Percentiles rank a stretch among this genome's conserved stretches.
Conservation (phyloP, 345 rosid genomes). For the Hibiscus tridactylites region DNA sequence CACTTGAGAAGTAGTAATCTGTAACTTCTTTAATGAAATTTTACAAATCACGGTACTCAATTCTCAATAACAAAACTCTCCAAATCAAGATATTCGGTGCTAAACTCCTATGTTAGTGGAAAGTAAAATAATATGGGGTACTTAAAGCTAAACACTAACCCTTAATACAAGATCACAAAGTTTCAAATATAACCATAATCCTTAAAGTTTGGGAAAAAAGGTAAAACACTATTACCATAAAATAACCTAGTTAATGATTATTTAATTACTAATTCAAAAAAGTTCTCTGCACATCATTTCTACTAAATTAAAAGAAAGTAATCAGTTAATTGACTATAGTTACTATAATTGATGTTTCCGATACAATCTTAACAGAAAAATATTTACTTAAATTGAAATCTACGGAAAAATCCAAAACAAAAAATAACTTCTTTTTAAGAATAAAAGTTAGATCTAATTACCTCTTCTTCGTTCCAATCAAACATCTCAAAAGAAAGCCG, state of each 20-base stretch:
- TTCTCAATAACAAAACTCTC: not conserved
- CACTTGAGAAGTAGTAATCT: not conserved
- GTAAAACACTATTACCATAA: not conserved
- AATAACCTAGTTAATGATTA: too few relatives aligned
- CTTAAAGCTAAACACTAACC: not conserved
- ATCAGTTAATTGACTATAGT: not conserved
- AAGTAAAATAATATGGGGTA: not conserved
- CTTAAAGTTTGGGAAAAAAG: not conserved
- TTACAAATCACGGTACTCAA: not conserved
- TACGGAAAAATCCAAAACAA: not conserved
- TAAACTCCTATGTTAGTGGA: not conserved
- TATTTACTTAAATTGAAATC: not conserved
- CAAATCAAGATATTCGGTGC: not conserved
- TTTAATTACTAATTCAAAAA: too few relatives aligned
- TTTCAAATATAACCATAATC: not conserved
- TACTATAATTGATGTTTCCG: not conserved
- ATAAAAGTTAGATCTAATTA: slow-evolving; percentile 9
- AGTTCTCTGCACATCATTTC: too few relatives aligned
- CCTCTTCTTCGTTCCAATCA: slow-evolving; percentile 99
- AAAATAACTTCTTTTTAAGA: not conserved
- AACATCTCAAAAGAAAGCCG: slow-evolving; percentile 53
- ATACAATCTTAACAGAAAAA: not conserved
- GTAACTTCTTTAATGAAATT: not conserved
- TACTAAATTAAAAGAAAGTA: not conserved
- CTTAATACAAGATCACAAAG: not conserved